A percentile compares a stretch with the other conserved stretches of the same genome.
Conservation (phyloP, 495 filamentous ascomycete genomes). For the Echria macrotheca region DNA sequence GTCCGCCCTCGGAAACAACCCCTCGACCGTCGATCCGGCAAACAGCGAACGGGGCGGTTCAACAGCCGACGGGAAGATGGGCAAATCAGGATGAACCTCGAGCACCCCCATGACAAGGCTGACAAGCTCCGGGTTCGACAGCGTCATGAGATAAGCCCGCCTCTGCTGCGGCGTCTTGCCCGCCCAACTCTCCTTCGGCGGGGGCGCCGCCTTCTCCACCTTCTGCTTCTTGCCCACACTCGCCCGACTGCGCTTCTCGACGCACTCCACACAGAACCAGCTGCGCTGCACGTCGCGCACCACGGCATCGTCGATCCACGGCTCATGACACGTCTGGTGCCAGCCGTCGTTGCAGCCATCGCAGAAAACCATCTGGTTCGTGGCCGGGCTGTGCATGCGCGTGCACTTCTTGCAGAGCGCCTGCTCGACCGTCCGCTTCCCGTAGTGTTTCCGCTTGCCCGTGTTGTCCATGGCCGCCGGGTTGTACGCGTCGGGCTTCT, state of each 20-base stretch:
- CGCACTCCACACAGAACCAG: slow-evolving; percentile 76
- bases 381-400: slow-evolving; percentile 65
- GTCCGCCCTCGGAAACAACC: slow-evolving; percentile 36
- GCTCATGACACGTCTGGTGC: slow-evolving; percentile 90
- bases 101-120: slow-evolving; percentile 23
- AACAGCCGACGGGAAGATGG: slow-evolving; percentile 33
- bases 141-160: slow-evolving; percentile 34
- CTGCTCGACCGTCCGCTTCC: slow-evolving; percentile 47
- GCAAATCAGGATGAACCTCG: slow-evolving; percentile 37
- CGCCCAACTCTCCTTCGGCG: slow-evolving; percentile 38
- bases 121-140: slow-evolving; percentile 32
- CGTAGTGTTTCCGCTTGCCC: slow-evolving; percentile 36
- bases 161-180: slow-evolving; percentile 33
- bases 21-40: slow-evolving; percentile 28
- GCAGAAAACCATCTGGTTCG: slow-evolving; percentile 91
- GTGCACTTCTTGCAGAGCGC: slow-evolving; percentile 71
- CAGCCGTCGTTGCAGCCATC: slow-evolving; percentile 84
- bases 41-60: slow-evolving; percentile 22
- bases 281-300: slow-evolving; percentile 55
- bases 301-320: slow-evolving; percentile 65
- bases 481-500: slow-evolving; percentile 66
- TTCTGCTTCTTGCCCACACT: slow-evolving; percentile 33
- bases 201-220: slow-evolving; percentile 9
- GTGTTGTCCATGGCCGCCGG: slow-evolving; percentile 45
- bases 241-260: slow-evolving; percentile 41